Conservation (phyloP, 257 asterid genomes). For the Primulina eburnea region DNA sequence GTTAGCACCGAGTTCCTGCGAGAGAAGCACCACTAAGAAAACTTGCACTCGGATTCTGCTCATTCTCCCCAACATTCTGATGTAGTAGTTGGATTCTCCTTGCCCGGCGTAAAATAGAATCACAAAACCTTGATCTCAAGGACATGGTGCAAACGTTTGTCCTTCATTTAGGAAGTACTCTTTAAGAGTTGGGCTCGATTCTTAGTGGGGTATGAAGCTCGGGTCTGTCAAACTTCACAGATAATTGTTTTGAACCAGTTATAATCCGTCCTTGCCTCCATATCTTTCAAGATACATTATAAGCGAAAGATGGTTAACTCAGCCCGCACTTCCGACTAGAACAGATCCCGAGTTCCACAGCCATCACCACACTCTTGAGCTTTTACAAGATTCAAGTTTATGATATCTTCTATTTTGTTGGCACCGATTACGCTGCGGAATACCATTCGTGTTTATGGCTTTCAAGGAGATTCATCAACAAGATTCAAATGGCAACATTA, state of each 20-base stretch:
- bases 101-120: background rate
- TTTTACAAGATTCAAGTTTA: background rate
- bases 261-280: background rate
- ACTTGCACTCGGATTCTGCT: background rate
- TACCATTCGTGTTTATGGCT: background rate
- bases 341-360: background rate
- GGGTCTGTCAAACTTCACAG: background rate
- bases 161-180: background rate
- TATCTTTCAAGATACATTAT: background rate
- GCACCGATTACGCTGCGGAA: background rate
- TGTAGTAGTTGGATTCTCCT: background rate
- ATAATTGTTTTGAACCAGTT: background rate
- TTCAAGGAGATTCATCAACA: slow-evolving; percentile 46
- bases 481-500: slow-evolving; percentile 27
- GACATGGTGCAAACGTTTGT: background rate
- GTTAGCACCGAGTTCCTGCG: background rate
- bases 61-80: background rate
- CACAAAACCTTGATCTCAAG: too few species aligned
- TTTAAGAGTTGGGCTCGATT: too few species aligned
- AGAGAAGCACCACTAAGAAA: too few species aligned
- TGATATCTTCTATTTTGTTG: background rate
- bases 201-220: background rate
- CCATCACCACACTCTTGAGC: background rate
- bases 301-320: background rate
- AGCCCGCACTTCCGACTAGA: background rate